Evolutionary conservation across 352 stramenopile genomes (phyloP).

Genomic region (Phytopythium delawarense): DNA sequence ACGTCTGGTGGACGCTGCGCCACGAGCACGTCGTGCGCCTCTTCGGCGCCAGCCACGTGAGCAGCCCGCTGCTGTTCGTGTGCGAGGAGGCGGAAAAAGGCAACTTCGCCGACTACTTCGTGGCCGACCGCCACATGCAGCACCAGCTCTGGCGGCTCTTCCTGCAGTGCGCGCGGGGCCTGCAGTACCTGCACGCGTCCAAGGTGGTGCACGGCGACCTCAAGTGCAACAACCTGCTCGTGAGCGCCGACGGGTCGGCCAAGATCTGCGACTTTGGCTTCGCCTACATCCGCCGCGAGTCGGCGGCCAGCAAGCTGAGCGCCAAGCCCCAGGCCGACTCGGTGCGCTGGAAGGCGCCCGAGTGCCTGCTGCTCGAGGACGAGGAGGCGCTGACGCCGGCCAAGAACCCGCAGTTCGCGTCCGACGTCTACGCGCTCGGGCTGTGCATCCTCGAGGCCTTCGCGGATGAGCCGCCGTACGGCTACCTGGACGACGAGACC

Average conservation of each 20-base stretch:
- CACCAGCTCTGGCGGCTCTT: conserved; percentile 20
- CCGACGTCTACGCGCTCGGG: conserved; percentile 28
- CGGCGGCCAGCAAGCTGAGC: conserved; percentile 6
- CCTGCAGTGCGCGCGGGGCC: conserved; percentile 26
- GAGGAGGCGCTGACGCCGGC: conserved; percentile 6
- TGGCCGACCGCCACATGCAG: neutral
- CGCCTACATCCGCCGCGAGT: conserved; percentile 19
- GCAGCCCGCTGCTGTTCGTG: conserved; percentile 21
- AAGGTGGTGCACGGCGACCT: conserved; percentile 76
- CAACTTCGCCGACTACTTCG: conserved; percentile 22
- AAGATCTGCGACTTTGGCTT: conserved; percentile 32
- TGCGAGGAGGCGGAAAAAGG: conserved; percentile 19
- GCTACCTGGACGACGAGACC: conserved; percentile 5
- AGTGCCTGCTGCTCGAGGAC: conserved; percentile 11
- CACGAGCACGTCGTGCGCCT: conserved; percentile 30
- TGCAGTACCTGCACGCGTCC: conserved; percentile 56
- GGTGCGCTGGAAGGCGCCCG: conserved; percentile 23
- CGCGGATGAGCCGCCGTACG: conserved; percentile 13
- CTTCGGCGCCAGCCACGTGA: conserved; percentile 33
- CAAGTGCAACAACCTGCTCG: conserved; percentile 78
- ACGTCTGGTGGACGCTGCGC: conserved; percentile 24
- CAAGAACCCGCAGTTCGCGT: conserved; percentile 13
- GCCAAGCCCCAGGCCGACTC: conserved; percentile 14
- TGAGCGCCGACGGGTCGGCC: conserved; percentile 27
- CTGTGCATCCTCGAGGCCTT: conserved; percentile 32